phyloP scores from a whole-genome alignment of 768 basidiomycete genomes.

The Calvatia gigantea region DNA sequence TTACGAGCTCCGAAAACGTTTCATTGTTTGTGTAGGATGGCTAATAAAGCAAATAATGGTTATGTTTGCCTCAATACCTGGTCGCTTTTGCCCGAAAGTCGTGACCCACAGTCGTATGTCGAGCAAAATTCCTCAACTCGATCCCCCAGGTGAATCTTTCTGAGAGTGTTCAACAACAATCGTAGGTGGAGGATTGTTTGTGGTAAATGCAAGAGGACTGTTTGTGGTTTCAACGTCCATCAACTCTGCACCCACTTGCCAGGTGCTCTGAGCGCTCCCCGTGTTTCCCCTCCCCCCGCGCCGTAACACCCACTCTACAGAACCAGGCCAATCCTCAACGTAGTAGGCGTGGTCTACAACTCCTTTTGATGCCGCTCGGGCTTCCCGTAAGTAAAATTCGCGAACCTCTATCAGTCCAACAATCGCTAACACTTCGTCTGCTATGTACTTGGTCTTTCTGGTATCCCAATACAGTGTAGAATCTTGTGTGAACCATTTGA shows the following conservation, averaged over 20 bases:
- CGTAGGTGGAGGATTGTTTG: neutral
- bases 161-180: neutral
- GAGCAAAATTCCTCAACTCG: neutral
- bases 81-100: neutral
- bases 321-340: neutral
- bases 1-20: conserved; percentile 2
- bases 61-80: conserved; percentile 10
- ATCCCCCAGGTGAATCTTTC: neutral
- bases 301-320: neutral
- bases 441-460: neutral
- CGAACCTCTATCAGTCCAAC: neutral
- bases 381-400: conserved; percentile 1
- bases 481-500: conserved; percentile 3
- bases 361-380: neutral
- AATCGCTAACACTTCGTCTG: neutral
- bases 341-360: neutral
- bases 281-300: neutral
- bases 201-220: neutral
- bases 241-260: conserved; percentile 7
- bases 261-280: conserved; percentile 7
- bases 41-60: conserved; percentile 11
- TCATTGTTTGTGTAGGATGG: conserved; percentile 9
- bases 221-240: conserved; percentile 7
- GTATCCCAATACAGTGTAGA: neutral
- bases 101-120: conserved; percentile 10